These are phyloP conservation scores for Emydomyces testavorans DNA, from an alignment of 2,329 filamentous ascomycete species.

Conservation along the genomic window DNA sequence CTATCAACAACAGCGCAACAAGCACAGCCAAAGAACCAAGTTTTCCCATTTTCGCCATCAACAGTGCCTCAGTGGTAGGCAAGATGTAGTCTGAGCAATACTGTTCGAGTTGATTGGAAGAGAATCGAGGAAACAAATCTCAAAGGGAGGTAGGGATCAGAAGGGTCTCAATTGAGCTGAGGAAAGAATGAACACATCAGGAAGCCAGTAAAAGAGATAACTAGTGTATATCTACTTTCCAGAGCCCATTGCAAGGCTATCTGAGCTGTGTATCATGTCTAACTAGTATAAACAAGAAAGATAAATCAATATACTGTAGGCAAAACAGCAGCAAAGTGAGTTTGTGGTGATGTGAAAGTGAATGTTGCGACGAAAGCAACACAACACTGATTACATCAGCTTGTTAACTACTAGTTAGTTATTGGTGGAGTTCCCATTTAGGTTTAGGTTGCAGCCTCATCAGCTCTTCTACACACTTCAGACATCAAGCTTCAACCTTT, in stretches of 20 bases:
- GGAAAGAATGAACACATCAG: conserved; percentile 1
- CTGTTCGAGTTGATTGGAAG: background rate
- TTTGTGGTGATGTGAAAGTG: background rate
- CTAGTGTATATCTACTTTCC: background rate
- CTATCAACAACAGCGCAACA: conserved; percentile 14
- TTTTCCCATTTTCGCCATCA: background rate
- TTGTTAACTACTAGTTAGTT: background rate
- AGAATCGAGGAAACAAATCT: background rate
- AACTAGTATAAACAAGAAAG: background rate
- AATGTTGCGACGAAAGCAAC: conserved; percentile 2
- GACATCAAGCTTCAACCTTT: no score
- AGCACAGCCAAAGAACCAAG: background rate
- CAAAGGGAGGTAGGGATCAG: background rate
- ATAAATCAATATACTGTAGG: background rate
- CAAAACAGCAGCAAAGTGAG: no score
- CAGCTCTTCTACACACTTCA: no score
- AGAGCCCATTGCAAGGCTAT: background rate
- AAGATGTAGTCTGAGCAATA: background rate
- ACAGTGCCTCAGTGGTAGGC: background rate
- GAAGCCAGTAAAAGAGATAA: background rate
- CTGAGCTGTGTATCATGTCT: background rate
- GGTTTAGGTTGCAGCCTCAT: background rate
- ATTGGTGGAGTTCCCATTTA: no score
- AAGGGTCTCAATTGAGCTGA: background rate
- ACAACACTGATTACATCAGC: background rate